Evolutionary conservation across 345 rosid genomes (phyloP).

Genomic region (Lagerstroemia speciosa): DNA sequence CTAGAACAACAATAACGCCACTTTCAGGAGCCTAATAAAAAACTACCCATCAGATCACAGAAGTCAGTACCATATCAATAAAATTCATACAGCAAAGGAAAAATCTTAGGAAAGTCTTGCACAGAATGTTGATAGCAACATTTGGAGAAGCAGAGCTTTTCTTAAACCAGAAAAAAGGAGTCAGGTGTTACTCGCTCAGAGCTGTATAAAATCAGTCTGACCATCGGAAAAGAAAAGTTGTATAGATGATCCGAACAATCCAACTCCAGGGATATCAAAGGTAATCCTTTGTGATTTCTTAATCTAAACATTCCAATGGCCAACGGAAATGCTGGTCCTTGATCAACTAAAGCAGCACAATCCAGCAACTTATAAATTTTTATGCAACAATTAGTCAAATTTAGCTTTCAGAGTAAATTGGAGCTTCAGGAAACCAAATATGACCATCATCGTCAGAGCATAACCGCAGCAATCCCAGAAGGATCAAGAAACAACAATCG

Average conservation of each 20-base stretch:
- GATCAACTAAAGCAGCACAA: not conserved
- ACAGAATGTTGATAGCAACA: not conserved
- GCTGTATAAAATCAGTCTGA: not conserved
- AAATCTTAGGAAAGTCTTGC: not conserved
- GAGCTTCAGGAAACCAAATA: not conserved
- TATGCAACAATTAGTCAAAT: not conserved
- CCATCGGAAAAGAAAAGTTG: no score
- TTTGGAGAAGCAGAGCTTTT: not conserved
- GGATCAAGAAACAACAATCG: not conserved
- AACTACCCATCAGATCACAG: not conserved
- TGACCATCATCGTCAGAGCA: not conserved
- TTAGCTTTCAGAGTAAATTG: not conserved
- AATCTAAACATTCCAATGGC: not conserved
- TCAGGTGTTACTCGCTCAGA: not conserved
- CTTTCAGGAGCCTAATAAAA: not conserved
- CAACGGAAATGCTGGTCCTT: not conserved
- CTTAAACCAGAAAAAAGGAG: not conserved
- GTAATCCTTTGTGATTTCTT: not conserved
- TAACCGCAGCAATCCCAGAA: not conserved
- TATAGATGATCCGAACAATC: no score
- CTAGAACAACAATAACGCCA: not conserved
- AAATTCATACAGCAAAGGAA: not conserved
- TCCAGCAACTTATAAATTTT: not conserved
- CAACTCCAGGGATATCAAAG: not conserved
- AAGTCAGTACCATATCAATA: not conserved